phyloP scores from a whole-genome alignment of 768 basidiomycete species.

The Phallus indusiatus region DNA sequence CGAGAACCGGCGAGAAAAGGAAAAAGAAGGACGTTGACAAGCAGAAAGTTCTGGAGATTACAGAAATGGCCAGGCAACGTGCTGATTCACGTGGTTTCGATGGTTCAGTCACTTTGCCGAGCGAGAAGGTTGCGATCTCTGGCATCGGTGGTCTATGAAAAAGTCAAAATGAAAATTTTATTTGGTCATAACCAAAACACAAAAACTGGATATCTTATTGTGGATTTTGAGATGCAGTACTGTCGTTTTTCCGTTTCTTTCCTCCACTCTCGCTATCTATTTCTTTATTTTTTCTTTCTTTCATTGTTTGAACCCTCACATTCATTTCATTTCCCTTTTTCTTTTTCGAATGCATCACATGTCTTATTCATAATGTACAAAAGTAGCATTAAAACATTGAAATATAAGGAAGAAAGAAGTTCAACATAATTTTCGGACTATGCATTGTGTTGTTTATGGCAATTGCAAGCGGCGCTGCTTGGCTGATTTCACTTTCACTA shows the following conservation, averaged over 20 bases:
- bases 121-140: slow-evolving; percentile 4
- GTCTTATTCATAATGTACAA: neutral
- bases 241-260: neutral
- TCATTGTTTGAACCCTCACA: neutral
- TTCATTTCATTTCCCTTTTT: neutral
- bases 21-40: slow-evolving; percentile 2
- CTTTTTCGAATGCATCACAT: neutral
- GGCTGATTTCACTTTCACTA: too few relatives aligned
- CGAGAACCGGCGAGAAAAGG: slow-evolving; percentile 3
- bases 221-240: neutral
- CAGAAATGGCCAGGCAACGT: neutral
- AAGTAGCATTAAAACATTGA: neutral
- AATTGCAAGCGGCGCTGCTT: too few relatives aligned
- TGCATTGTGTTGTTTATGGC: too few relatives aligned
- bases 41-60: slow-evolving; percentile 1
- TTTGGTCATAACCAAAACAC: too few relatives aligned
- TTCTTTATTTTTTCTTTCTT: neutral
- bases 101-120: neutral
- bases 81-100: slow-evolving; percentile 1
- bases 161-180: neutral
- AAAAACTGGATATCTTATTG: too few relatives aligned
- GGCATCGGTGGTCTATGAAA: slow-evolving; percentile 1
- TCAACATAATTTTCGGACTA: too few relatives aligned
- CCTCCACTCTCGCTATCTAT: neutral
- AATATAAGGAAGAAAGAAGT: neutral